Evolutionary conservation across 2,329 filamentous ascomycete genomes (phyloP), one percentile per base, ranked within the genome.

Genomic region (Xylariaceae sp.): DNA sequence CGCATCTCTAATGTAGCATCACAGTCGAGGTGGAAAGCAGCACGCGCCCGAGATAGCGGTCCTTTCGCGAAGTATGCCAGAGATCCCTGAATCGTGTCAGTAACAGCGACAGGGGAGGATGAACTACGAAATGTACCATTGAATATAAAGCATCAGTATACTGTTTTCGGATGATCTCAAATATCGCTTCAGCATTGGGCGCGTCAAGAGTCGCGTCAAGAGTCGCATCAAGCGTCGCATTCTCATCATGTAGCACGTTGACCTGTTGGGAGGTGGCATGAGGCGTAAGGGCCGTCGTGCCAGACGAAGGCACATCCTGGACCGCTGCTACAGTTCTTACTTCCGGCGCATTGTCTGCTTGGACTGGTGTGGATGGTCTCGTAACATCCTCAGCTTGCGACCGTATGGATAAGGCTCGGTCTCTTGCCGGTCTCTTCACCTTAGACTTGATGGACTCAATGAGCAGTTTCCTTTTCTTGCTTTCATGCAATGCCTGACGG

Each of bases 51-150:
- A 50, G 89, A 90, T 17, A 94, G 76, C 1, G 90, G 88, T 0
- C 89, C 90, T 75, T 94, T 94, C 17, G 87, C 87, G 73, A 93
- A 92, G 73, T 92, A 94, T 59, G 89, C 89, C 58, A 93, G 76
- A 2, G 89, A 90, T 39, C 88, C 89, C 81, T 89, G 74, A 7
- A 71, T 75, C 9, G 76, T 66, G 70, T 82, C 80, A 63, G 80
- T 50, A 9, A 56, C 9, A 53, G 42, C 10, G 17, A 34, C 1
- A 48, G 1, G 45, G 8, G 11, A 39, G 18, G 35, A 51, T 15
- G 17, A 39, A 15, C 13, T 37, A 13, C 59, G 74, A 75, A 39
- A 66, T 77, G 11, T 72, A 84, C 84, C 78, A 84, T 81, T 58
- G 87, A 85, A 74, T 86, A 87, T 1, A 88, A 73, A 4, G 80